Evolutionary conservation across 768 basidiomycete genomes (phyloP), one percentile per base, ranked within the genome.

Genomic region (Podaxis sp.): DNA sequence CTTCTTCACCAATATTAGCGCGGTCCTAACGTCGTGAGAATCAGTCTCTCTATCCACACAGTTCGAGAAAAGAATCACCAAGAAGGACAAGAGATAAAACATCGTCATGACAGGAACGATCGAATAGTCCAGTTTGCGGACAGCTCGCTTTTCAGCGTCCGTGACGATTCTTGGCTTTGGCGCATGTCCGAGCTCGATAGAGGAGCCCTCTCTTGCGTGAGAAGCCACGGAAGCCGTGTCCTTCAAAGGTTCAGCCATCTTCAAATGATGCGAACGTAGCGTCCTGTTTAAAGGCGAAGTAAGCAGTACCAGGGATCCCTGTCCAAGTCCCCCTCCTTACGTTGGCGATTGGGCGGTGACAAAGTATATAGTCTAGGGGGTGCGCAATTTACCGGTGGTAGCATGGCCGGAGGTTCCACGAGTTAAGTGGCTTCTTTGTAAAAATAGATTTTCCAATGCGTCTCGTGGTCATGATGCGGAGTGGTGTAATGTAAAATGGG

Each of bases 81-180:
- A 57, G 67, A 75, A 77, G 2, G 76, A 76, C 15, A 77, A 63
- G 9, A 78, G 65, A 61, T 77, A 77, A 66, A 75, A 77, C 70
- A 78, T 71, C 0, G 76, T 74, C 67, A 77, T 72, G 37, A 76
- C 66, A 17, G 76, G 77, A 36, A 78, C 43, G 50, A 78, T 66
- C 15, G 67, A 67, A 33, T 67, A 69, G 65, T 77, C 76, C 57
- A 77, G 58, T 63, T 68, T 74, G 33, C 68, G 66, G 13, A 70
- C 68, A 36, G 73, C 73, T 17, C 65, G 67, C 57, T 60, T 60
- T 50, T 57, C 63, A 66, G 68, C 54, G 51, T 47, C 12, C n/a
- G 63, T 33, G 63, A 68, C 17, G 64, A 68, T 4, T 40, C 60
- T 54, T 4, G 46, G 19, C 25, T 27, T 25, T 9, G 49, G 22